Evolutionary conservation across 179 eudicot species (phyloP).

Genomic region (Gypsophila paniculata): DNA sequence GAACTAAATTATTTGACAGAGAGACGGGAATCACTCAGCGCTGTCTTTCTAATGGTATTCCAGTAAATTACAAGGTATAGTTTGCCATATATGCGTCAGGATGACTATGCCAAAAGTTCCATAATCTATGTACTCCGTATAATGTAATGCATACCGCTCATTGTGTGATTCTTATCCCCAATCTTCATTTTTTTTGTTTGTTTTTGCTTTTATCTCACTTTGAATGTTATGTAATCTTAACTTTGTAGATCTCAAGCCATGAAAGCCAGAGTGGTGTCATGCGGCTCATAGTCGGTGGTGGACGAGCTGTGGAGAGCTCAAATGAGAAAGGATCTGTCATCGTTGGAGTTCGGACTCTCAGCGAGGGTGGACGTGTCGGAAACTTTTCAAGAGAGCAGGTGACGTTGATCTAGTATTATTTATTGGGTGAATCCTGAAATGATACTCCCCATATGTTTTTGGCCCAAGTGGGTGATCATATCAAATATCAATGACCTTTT

Average conservation of each 20-base stretch:
- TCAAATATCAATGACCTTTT: too few species aligned
- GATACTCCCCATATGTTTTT: background rate
- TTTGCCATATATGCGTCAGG: slow-evolving; percentile 10
- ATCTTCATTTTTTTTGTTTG: background rate
- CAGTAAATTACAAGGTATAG: slow-evolving; percentile 89
- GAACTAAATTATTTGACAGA: slow-evolving; percentile 49
- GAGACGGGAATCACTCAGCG: slow-evolving; percentile 86
- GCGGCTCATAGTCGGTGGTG: slow-evolving; percentile 98
- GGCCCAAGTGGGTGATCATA: too few species aligned
- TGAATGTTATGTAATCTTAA: slow-evolving; percentile 15
- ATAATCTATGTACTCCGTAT: background rate
- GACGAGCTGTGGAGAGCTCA: slow-evolving; percentile 79
- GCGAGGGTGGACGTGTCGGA: slow-evolving; percentile 99
- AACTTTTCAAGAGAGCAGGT: slow-evolving; percentile 98
- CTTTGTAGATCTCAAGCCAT: slow-evolving; percentile 57
- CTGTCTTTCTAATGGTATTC: slow-evolving; percentile 90
- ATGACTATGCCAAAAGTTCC: background rate
- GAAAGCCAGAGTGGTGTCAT: slow-evolving; percentile 94
- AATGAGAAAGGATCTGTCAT: slow-evolving; percentile 81
- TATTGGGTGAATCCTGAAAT: background rate
- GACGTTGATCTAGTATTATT: slow-evolving; percentile 14
- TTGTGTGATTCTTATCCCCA: background rate
- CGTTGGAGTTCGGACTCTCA: slow-evolving; percentile 95
- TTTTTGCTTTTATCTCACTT: background rate
- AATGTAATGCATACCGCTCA: background rate